phyloP scores from a whole-genome alignment of 768 basidiomycete species.

The Rhizopogon vinicolor region DNA sequence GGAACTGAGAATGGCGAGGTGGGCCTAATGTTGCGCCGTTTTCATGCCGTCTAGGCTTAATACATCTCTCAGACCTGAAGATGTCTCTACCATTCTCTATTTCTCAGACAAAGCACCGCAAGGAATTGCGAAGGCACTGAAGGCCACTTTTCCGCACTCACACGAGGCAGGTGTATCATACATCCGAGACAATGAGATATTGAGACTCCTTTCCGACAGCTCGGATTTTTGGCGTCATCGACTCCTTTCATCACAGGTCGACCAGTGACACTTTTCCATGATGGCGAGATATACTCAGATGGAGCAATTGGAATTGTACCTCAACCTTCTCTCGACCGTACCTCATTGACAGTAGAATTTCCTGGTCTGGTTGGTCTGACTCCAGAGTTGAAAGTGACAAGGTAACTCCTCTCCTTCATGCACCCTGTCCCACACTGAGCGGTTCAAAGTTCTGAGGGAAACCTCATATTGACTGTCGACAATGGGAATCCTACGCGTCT shows the following conservation, averaged over 20 bases:
- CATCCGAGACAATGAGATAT: neutral
- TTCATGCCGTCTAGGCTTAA: neutral
- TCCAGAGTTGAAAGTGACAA: slow-evolving; percentile 44
- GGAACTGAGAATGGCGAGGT: slow-evolving; percentile 37
- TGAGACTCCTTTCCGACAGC: slow-evolving; percentile 26
- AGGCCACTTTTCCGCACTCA: slow-evolving; percentile 35
- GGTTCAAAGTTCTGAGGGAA: slow-evolving; percentile 57
- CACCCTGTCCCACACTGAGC: neutral
- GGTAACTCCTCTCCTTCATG: slow-evolving; percentile 30
- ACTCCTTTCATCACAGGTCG: slow-evolving; percentile 80
- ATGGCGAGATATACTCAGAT: slow-evolving; percentile 47
- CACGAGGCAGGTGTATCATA: slow-evolving; percentile 39
- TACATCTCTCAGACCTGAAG: slow-evolving; percentile 12
- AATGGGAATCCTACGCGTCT: slow-evolving; percentile 55
- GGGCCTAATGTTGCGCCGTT: neutral
- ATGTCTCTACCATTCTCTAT: slow-evolving; percentile 37
- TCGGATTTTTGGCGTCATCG: slow-evolving; percentile 66
- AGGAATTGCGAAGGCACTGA: slow-evolving; percentile 44
- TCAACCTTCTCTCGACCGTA: slow-evolving; percentile 6
- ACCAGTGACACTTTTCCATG: slow-evolving; percentile 63
- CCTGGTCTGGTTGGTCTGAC: slow-evolving; percentile 43
- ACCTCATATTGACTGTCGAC: slow-evolving; percentile 60
- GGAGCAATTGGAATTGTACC: slow-evolving; percentile 72
- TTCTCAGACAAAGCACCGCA: slow-evolving; percentile 56
- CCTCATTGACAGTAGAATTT: slow-evolving; percentile 18